These are phyloP conservation scores for Parachaetomium inaequale DNA, from an alignment of 495 filamentous ascomycete species.

Conservation along the genomic window DNA sequence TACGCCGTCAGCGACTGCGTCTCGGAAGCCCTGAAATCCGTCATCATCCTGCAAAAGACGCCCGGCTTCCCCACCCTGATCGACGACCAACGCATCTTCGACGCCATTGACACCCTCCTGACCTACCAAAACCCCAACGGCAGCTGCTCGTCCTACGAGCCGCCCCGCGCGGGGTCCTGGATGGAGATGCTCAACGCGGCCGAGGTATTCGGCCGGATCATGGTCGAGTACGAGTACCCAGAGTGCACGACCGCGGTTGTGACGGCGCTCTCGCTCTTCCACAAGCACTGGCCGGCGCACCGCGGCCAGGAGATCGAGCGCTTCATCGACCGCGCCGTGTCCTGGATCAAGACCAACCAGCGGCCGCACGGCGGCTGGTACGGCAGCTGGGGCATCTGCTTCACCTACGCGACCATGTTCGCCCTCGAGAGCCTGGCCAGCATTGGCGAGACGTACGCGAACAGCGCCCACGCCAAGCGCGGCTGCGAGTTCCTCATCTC, in stretches of 20 bases:
- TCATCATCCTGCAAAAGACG: constrained; percentile 77
- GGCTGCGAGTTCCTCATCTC: constrained; percentile 83
- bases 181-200: constrained; percentile 89
- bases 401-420: constrained; percentile 95
- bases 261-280: constrained; percentile 81
- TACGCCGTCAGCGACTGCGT: constrained; percentile 96
- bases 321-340: constrained; percentile 66
- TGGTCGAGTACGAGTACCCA: constrained; percentile 97
- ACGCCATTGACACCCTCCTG: constrained; percentile 84
- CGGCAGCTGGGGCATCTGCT: constrained; percentile 96
- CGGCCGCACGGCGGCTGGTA: constrained; percentile 89
- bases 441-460: constrained; percentile 76
- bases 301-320: constrained; percentile 67
- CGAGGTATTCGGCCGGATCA: constrained; percentile 94
- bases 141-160: constrained; percentile 88
- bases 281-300: constrained; percentile 75
- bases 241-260: constrained; percentile 96
- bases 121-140: constrained; percentile 89
- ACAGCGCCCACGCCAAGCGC: constrained; percentile 61
- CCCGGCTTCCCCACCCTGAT: constrained; percentile 73
- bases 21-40: constrained; percentile 81
- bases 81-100: constrained; percentile 69
- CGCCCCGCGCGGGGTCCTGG: constrained; percentile 67
- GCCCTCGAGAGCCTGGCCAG: constrained; percentile 80
- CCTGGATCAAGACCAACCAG: constrained; percentile 78